Evolutionary conservation across 305 asterid genomes (phyloP).

Genomic region (Solanum hybrid): DNA sequence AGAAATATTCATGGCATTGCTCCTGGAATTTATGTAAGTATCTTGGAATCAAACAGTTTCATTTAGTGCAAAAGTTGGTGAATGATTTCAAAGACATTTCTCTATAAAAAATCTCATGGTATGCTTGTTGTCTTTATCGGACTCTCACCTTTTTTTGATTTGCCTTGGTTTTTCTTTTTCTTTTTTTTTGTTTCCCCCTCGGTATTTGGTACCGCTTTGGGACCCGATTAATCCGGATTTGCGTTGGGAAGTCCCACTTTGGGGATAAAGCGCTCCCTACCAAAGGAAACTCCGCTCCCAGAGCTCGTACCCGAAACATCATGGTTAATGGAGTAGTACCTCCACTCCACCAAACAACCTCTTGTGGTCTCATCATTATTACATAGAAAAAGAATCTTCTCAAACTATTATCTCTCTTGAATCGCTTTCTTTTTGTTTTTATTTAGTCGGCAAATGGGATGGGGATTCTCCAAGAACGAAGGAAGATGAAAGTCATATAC

Average conservation of each 20-base stretch:
- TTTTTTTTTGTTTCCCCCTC: not conserved
- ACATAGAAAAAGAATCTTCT: not conserved
- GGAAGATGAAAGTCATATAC: slow-evolving; percentile 26
- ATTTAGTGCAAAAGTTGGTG: not conserved
- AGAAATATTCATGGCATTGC: not conserved
- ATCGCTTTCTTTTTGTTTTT: not conserved
- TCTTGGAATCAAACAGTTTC: not conserved
- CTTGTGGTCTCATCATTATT: not conserved
- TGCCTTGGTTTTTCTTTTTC: not conserved
- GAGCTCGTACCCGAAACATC: not conserved
- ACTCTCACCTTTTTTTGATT: not conserved
- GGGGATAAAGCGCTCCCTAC: not conserved
- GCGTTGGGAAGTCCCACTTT: not conserved
- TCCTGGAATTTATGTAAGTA: not conserved
- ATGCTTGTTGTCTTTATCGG: not conserved
- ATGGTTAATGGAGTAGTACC: not conserved
- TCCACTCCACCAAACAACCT: not conserved
- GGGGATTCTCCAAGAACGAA: not conserved
- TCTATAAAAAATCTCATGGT: not conserved
- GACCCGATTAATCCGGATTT: not conserved
- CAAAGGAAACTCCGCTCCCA: not conserved
- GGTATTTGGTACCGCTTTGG: not conserved
- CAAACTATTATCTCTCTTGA: not conserved
- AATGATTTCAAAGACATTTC: not conserved
- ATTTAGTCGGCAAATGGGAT: not conserved